Percentiles rank a stretch among this genome's conserved stretches.
Evolutionary conservation across 106 monocot species (phyloP).

Genomic region (Chionographis japonica): DNA sequence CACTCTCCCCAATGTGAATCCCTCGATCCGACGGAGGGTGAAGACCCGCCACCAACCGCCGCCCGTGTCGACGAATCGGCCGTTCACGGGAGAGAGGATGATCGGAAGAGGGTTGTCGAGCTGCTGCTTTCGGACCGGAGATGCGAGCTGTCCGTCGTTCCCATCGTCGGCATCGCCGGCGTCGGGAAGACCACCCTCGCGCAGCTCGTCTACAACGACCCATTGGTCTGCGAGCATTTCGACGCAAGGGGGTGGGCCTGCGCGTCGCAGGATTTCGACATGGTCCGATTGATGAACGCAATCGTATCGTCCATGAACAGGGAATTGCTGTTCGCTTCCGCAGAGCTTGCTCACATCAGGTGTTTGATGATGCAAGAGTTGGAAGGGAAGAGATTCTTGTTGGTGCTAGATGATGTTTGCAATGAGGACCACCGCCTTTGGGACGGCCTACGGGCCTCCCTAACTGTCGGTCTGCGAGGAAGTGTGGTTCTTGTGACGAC

Average conservation of each 20-base stretch:
- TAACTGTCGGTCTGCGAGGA: not conserved
- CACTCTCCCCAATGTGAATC: too few relatives aligned
- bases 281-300: not conserved
- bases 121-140: too few relatives aligned
- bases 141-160: not conserved
- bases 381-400: constrained; percentile 12
- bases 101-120: too few relatives aligned
- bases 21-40: too few relatives aligned
- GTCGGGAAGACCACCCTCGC: constrained; percentile 26
- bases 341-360: constrained; percentile 5
- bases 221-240: constrained; percentile 4
- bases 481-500: constrained; percentile 19
- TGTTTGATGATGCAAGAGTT: constrained; percentile 3
- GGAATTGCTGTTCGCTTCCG: too few relatives aligned
- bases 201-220: constrained; percentile 24
- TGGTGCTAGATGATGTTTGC: constrained; percentile 28
- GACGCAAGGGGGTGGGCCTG: constrained; percentile 9
- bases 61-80: too few relatives aligned
- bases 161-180: constrained; percentile 20
- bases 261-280: constrained; percentile 7
- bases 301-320: constrained; percentile 11
- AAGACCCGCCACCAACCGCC: too few relatives aligned
- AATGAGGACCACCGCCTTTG: constrained; percentile 1
- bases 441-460: not conserved
- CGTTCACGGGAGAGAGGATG: too few relatives aligned